Conservation (phyloP, 805 yeast species). For the Sungouiozyma ichnusensis region DNA sequence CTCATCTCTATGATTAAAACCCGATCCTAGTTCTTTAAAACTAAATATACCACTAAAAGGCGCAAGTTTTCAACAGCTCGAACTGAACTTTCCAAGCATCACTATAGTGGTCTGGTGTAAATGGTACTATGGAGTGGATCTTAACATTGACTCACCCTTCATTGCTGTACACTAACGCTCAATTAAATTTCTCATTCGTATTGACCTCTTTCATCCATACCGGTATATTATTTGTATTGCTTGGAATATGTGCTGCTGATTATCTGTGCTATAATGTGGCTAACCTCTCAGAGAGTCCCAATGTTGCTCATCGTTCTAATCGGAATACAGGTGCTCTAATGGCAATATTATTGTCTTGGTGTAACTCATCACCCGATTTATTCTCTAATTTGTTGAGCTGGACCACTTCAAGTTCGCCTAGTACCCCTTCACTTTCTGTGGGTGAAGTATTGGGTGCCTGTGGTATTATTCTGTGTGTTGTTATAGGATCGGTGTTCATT, state of each 20-base stretch:
- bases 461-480: conserved; percentile 29
- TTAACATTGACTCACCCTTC: conserved; percentile 21
- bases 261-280: conserved; percentile 29
- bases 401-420: conserved; percentile 16
- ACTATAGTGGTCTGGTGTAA: too few species aligned
- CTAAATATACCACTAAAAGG: too few species aligned
- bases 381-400: conserved; percentile 30
- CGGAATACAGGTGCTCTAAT: conserved; percentile 16
- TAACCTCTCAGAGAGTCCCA: conserved; percentile 14
- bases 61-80: too few species aligned
- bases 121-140: conserved; percentile 21
- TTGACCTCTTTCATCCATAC: conserved; percentile 21
- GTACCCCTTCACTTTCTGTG: conserved; percentile 23
- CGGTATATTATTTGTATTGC: conserved; percentile 19
- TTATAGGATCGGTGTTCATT: conserved; percentile 25
- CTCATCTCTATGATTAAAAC: too few species aligned
- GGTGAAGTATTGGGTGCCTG: conserved; percentile 31
- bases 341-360: conserved; percentile 28
- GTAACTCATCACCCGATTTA: conserved; percentile 30
- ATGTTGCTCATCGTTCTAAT: not conserved
- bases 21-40: too few species aligned
- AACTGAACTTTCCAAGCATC: too few species aligned
- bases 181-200: conserved; percentile 13
- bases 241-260: conserved; percentile 30
- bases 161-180: conserved; percentile 14